A percentile compares a stretch with the other conserved stretches of the same genome.
phyloP scores from a whole-genome alignment of 2,329 filamentous ascomycete species.

The Xylaria digitata region DNA sequence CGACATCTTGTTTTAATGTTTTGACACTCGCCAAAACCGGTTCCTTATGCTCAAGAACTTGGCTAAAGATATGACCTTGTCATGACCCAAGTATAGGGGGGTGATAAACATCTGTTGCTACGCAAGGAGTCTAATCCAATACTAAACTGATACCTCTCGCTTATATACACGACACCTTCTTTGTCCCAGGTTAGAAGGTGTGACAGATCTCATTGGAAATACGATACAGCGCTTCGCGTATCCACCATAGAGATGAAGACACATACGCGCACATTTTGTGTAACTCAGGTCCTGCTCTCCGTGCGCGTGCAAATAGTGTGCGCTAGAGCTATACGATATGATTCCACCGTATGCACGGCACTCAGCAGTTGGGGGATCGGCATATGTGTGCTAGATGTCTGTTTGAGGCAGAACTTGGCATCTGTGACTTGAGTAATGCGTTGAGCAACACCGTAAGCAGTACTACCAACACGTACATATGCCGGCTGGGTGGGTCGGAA shows the following conservation, averaged over 20 bases:
- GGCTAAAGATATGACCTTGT: background rate
- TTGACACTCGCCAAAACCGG: background rate
- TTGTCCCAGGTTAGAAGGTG: too few relatives aligned
- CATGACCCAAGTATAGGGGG: too few relatives aligned
- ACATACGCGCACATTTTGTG: too few relatives aligned
- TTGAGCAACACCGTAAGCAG: background rate
- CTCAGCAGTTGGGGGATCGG: slow-evolving; percentile 1
- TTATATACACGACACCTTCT: too few relatives aligned
- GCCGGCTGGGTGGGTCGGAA: background rate
- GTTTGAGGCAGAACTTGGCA: background rate
- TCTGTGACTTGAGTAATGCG: background rate
- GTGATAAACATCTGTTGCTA: too few relatives aligned
- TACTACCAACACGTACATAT: slow-evolving; percentile 7
- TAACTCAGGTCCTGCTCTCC: background rate
- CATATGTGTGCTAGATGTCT: background rate
- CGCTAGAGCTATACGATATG: background rate
- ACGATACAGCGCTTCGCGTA: background rate
- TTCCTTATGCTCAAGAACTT: background rate
- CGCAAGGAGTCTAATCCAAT: too few relatives aligned
- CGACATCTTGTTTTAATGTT: background rate
- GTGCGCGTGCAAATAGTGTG: background rate
- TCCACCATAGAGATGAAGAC: background rate
- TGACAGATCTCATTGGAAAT: background rate
- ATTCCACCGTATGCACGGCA: slow-evolving; percentile 6
- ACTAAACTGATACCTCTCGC: too few relatives aligned